phyloP scores from a whole-genome alignment of 768 basidiomycete genomes.

The Tylopilus intermedius region DNA sequence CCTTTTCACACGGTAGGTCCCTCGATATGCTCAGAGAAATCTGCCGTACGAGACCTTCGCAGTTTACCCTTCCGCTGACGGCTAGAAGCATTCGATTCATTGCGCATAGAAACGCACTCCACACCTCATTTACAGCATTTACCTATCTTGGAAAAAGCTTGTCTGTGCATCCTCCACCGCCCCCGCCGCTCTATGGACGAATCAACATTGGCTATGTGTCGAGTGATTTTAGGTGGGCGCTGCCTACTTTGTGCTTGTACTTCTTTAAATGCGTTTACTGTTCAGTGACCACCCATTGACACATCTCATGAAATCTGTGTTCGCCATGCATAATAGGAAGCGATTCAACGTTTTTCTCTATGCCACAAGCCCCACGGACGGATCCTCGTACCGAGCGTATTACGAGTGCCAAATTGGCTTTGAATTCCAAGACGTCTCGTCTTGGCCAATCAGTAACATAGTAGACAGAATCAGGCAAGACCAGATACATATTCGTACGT shows the following conservation, averaged over 20 bases:
- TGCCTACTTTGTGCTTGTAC: neutral
- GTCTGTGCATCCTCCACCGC: slow-evolving; percentile 37
- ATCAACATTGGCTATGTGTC: slow-evolving; percentile 48
- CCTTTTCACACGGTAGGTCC: slow-evolving; percentile 45
- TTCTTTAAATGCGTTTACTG: neutral
- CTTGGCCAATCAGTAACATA: slow-evolving; percentile 33
- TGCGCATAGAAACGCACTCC: slow-evolving; percentile 43
- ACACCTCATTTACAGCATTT: slow-evolving; percentile 40
- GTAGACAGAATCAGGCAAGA: slow-evolving; percentile 38
- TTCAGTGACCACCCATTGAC: slow-evolving; percentile 46
- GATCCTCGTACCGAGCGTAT: slow-evolving; percentile 38
- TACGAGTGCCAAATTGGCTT: slow-evolving; percentile 37
- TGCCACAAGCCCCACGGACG: slow-evolving; percentile 46
- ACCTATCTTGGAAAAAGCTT: slow-evolving; percentile 27
- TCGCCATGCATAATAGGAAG: slow-evolving; percentile 38
- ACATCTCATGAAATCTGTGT: slow-evolving; percentile 50
- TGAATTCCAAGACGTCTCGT: slow-evolving; percentile 40
- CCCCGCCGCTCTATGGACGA: slow-evolving; percentile 36
- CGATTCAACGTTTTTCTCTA: slow-evolving; percentile 42
- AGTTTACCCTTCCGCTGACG: slow-evolving; percentile 45
- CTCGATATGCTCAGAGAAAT: neutral
- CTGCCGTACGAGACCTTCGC: neutral
- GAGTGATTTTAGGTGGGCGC: slow-evolving; percentile 40
- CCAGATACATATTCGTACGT: slow-evolving; percentile 44
- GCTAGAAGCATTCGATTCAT: slow-evolving; percentile 41